Evolutionary conservation across 2,329 filamentous ascomycete genomes (phyloP).

Genomic region (Aureobasidium vineae): DNA sequence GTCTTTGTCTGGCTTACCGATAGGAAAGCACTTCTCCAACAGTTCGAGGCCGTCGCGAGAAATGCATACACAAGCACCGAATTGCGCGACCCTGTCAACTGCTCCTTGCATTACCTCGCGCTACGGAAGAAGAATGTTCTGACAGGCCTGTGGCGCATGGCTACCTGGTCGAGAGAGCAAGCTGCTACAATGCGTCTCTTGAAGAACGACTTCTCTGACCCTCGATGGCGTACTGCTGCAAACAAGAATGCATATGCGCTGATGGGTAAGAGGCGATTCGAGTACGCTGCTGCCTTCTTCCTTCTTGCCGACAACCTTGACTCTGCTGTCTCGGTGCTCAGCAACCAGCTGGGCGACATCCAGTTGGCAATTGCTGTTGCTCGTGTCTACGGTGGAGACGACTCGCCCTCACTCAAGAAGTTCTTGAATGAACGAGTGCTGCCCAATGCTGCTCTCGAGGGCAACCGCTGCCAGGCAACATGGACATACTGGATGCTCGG

Average conservation of each 20-base stretch:
- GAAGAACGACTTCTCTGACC: constrained; percentile 85
- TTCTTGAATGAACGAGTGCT: constrained; percentile 80
- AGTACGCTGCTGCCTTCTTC: constrained; percentile 96
- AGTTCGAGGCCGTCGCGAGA: constrained; percentile 87
- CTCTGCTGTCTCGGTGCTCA: constrained; percentile 81
- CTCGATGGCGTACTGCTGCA: constrained; percentile 83
- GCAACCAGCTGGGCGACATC: constrained; percentile 82
- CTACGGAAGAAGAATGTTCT: constrained; percentile 84
- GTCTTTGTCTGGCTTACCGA: constrained; percentile 95
- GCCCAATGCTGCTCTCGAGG: constrained; percentile 70
- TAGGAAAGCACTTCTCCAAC: constrained; percentile 68
- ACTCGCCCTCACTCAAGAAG: constrained; percentile 67
- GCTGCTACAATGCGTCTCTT: constrained; percentile 73
- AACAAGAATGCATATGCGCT: constrained; percentile 96
- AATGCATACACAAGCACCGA: constrained; percentile 91
- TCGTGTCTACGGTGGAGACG: constrained; percentile 83
- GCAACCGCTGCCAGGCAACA: constrained; percentile 89
- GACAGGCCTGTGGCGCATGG: constrained; percentile 92
- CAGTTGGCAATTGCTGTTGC: constrained; percentile 87
- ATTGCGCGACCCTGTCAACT: constrained; percentile 85
- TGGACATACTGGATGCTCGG: constrained; percentile 95
- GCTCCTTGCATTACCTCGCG: constrained; percentile 87
- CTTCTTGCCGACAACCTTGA: constrained; percentile 79
- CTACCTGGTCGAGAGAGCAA: constrained; percentile 85
- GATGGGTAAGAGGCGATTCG: constrained; percentile 85